Percentiles rank a stretch among this genome's conserved stretches.
These are phyloP conservation scores for Penicillium sp. DNA, from an alignment of 2,329 filamentous ascomycete genomes.

Conservation along the genomic window DNA sequence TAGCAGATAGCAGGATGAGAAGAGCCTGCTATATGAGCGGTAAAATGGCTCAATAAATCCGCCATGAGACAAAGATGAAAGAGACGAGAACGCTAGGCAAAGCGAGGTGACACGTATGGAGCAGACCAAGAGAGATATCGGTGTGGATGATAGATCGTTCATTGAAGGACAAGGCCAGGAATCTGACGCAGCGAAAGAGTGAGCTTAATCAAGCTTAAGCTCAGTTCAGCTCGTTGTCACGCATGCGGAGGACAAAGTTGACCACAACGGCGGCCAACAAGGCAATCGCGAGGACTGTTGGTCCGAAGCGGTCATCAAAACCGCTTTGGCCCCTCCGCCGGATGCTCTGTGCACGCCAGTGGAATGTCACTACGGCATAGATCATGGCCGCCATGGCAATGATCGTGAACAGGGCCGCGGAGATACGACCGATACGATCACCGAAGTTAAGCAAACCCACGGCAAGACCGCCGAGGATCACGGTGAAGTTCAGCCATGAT, in stretches of 20 bases:
- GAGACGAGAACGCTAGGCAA: constrained; percentile 2
- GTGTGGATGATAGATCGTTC: neutral
- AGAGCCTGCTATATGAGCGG: neutral
- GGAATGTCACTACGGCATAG: constrained; percentile 92
- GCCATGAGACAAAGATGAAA: neutral
- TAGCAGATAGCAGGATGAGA: neutral
- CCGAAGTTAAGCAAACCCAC: constrained; percentile 98
- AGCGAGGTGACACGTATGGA: neutral
- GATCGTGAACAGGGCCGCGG: constrained; percentile 87
- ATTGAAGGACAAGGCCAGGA: neutral
- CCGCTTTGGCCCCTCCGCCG: constrained; percentile 87
- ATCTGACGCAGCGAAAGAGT: neutral
- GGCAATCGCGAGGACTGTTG: constrained; percentile 84
- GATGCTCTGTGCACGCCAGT: constrained; percentile 95
- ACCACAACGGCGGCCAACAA: constrained; percentile 87
- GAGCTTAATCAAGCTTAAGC: neutral
- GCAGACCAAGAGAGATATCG: neutral
- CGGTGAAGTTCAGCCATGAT: constrained; percentile 99
- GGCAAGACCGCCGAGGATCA: constrained; percentile 93
- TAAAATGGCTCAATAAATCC: neutral
- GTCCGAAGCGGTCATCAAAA: constrained; percentile 94
- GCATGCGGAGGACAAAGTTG: constrained; percentile 81
- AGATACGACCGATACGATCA: constrained; percentile 91
- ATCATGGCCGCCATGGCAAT: constrained; percentile 95
- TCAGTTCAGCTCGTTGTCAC: constrained; percentile 31